phyloP scores from a whole-genome alignment of 2,329 filamentous ascomycete genomes.

The Parasarocladium wereldwijsianum region DNA sequence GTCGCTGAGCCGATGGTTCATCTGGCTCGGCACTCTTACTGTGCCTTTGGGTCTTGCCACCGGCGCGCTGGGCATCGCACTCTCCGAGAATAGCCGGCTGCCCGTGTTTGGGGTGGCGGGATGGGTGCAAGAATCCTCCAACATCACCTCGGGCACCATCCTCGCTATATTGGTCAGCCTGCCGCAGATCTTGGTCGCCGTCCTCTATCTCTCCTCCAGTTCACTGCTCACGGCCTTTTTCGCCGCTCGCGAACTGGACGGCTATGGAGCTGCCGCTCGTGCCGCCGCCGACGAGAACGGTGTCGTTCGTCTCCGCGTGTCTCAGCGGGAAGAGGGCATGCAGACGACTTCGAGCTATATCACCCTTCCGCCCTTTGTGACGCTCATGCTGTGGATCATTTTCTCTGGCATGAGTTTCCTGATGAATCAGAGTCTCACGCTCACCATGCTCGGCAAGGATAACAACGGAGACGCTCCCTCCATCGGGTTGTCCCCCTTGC shows the following conservation, averaged over 20 bases:
- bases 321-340: slow-evolving; percentile 24
- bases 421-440: slow-evolving; percentile 28
- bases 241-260: slow-evolving; percentile 33
- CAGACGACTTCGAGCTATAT: slow-evolving; percentile 34
- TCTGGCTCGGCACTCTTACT: slow-evolving; percentile 24
- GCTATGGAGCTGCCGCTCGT: slow-evolving; percentile 19
- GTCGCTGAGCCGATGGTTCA: slow-evolving; percentile 25
- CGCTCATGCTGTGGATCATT: slow-evolving; percentile 26
- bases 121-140: slow-evolving; percentile 17
- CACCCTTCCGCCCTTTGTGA: slow-evolving; percentile 31
- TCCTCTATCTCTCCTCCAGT: slow-evolving; percentile 33
- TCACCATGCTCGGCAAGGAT: slow-evolving; percentile 15
- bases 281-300: slow-evolving; percentile 5
- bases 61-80: slow-evolving; percentile 21
- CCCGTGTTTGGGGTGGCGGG: slow-evolving; percentile 23
- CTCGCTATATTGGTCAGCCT: slow-evolving; percentile 16
- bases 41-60: slow-evolving; percentile 20
- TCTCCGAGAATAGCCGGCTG: slow-evolving; percentile 14
- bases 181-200: slow-evolving; percentile 32
- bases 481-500: slow-evolving; percentile 27
- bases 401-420: slow-evolving; percentile 30
- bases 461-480: slow-evolving; percentile 10
- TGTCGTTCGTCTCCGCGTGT: slow-evolving; percentile 27
- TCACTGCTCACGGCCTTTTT: slow-evolving; percentile 31
- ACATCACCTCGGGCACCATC: slow-evolving; percentile 16